Conservation (phyloP, 306 rosid genomes). For the Quercus glauca region DNA sequence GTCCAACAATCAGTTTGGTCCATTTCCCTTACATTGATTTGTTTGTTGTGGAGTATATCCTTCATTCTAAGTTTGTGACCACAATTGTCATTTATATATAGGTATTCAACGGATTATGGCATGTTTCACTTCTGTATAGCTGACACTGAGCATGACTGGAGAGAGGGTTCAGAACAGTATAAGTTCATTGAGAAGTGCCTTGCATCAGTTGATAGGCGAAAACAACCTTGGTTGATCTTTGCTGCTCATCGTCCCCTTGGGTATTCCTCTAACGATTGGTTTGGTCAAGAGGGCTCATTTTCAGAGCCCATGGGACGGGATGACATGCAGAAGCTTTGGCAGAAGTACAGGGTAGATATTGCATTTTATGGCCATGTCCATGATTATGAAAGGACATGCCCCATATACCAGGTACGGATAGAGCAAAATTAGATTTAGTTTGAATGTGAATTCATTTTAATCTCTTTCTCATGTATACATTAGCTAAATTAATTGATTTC, state of each 20-base stretch:
- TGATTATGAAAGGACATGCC: constrained; percentile 84
- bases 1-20: too few relatives aligned
- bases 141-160: constrained; percentile 88
- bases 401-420: constrained; percentile 71
- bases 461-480: not conserved
- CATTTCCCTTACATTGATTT: too few relatives aligned
- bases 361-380: constrained; percentile 89
- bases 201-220: constrained; percentile 80
- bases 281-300: constrained; percentile 55
- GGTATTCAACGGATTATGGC: constrained; percentile 88
- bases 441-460: too few relatives aligned
- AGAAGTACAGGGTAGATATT: constrained; percentile 78
- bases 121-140: constrained; percentile 86
- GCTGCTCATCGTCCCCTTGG: constrained; percentile 86
- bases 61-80: not conserved
- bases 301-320: constrained; percentile 97
- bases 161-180: constrained; percentile 85
- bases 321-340: constrained; percentile 85
- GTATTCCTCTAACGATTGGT: constrained; percentile 60
- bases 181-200: constrained; percentile 86
- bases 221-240: constrained; percentile 93
- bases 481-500: too few relatives aligned
- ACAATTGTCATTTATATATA: constrained; percentile 18
- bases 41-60: too few relatives aligned
- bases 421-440: not conserved